Evolutionary conservation across 768 basidiomycete genomes (phyloP), one percentile per base, ranked within the genome.

Genomic region (Lactarius indigo): DNA sequence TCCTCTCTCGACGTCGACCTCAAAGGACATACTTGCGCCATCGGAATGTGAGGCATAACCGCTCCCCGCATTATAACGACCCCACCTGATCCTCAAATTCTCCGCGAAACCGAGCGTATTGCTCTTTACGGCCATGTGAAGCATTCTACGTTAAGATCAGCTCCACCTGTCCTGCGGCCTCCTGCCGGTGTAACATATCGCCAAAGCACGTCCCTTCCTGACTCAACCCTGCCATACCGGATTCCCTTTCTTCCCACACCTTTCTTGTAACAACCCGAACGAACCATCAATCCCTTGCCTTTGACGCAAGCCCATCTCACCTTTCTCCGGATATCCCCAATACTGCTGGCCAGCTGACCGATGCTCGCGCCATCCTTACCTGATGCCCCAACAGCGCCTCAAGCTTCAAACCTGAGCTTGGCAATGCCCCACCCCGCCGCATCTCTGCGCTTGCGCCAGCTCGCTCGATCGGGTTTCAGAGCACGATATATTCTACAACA

Each of bases 381-480:
- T 84, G 58, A 78, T 6, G 41, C 41, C 41, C 41, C n/a, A 79
- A n/a, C 84, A 84, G 31, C 6, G 31, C 31, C 2, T 31, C 33
- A 35, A 35, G 13, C 35, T 37, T 37, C 1, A 37, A 37, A 12
- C n/a, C n/a, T n/a, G 9, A 33, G n/a, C n/a, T 33, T 7, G 31
- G 31, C 31, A 33, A 3, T 7, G 31, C 35, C 35, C 35, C 35
- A 13, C 9, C 1, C 35, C 8, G 35, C 35, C 35, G 12, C 35
- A 37, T 37, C 35, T 37, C 35, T 12, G 35, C 35, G 3, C 35
- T 68, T 84, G 83, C 73, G 82, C 83, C 26, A 75, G 73, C 60
- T 83, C 87, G 57, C 87, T 96, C 55, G 90, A 89, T 69, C 94
- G 96, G 75, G 90, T 98, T 31, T 88, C 88, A 28, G 96, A 98